Evolutionary conservation across 257 asterid genomes (phyloP).

Genomic region (Solanum medicagineum): DNA sequence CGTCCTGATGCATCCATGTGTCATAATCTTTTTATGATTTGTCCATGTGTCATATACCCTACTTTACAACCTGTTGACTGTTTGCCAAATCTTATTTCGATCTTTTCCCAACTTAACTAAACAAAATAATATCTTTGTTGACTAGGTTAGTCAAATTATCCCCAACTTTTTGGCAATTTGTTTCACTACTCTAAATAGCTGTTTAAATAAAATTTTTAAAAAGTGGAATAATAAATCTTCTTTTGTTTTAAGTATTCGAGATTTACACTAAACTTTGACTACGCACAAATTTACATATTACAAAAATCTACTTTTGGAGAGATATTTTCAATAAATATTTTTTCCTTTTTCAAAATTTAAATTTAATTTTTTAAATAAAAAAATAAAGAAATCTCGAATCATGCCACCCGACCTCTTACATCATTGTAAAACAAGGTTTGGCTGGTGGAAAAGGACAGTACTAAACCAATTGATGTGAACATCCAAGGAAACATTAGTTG

Average conservation of each 20-base stretch:
- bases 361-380: background rate
- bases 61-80: background rate
- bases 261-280: background rate
- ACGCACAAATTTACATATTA: background rate
- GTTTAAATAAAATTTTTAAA: background rate
- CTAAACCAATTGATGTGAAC: background rate
- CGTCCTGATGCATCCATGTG: no score
- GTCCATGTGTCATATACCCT: no score
- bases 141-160: background rate
- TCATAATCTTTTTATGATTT: no score
- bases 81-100: background rate
- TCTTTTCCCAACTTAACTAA: background rate
- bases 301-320: background rate
- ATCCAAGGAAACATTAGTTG: background rate
- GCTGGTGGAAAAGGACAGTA: background rate
- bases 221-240: background rate
- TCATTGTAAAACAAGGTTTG: background rate
- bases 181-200: background rate
- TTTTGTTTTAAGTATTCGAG: background rate
- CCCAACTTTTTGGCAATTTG: background rate
- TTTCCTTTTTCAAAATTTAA: background rate
- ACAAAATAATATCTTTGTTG: background rate
- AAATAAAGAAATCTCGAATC: background rate
- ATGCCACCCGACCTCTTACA: background rate
- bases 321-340: accelerated